Conservation (phyloP, 139 green algal genomes). For the Micractinium conductrix region DNA sequence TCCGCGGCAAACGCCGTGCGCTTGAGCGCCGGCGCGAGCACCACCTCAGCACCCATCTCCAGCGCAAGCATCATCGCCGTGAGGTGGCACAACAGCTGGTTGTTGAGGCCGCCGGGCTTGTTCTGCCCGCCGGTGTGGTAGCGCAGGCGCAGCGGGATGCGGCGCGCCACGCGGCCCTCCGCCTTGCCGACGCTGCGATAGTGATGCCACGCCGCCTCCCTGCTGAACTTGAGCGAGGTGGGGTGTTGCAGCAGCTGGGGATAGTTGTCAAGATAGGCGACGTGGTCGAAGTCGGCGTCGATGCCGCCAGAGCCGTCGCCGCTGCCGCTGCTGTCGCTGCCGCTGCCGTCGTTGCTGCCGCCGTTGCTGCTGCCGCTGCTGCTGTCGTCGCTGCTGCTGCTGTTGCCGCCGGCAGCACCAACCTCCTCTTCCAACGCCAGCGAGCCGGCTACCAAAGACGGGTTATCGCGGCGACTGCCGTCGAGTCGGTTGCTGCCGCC, state of each 20-base stretch:
- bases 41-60: background rate
- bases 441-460: too few species aligned
- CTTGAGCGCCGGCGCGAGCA: background rate
- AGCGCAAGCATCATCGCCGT: background rate
- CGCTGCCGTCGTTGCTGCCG: background rate
- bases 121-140: background rate
- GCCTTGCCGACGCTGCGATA: constrained; percentile 2
- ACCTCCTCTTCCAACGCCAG: too few species aligned
- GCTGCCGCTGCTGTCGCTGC: background rate
- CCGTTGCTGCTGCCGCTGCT: background rate
- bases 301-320: background rate
- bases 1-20: background rate
- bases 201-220: constrained; percentile 3
- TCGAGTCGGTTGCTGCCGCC: too few species aligned
- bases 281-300: background rate
- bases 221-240: background rate
- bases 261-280: background rate
- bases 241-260: background rate
- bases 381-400: background rate
- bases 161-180: background rate
- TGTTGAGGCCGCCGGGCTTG: background rate
- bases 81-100: constrained; percentile 9
- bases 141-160: background rate
- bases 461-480: too few species aligned
- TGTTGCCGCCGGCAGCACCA: too few species aligned